phyloP scores from a whole-genome alignment of 129 eudicot species.

The Smallanthus sonchifolius region DNA sequence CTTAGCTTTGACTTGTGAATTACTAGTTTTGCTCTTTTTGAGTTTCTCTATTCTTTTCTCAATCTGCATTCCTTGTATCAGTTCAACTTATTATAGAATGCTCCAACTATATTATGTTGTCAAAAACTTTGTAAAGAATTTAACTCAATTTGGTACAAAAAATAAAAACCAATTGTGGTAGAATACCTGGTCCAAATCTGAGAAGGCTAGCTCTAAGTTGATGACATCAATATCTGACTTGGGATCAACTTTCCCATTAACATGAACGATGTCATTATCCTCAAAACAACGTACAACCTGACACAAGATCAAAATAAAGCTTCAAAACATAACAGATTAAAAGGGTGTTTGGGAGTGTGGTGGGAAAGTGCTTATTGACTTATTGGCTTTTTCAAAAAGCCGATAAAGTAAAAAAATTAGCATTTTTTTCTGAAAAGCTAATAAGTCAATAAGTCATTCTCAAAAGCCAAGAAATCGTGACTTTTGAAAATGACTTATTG shows the following conservation, averaged over 20 bases:
- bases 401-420: no score
- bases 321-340: neutral
- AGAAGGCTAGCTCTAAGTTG: slow-evolving; percentile 83
- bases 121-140: neutral
- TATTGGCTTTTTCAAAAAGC: no score
- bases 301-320: slow-evolving; percentile 8
- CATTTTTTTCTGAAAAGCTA: no score
- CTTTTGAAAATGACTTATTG: no score
- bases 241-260: slow-evolving; percentile 90
- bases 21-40: slow-evolving; percentile 73
- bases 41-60: slow-evolving; percentile 94
- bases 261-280: slow-evolving; percentile 96
- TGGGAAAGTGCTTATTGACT: no score
- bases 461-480: no score
- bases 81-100: slow-evolving; percentile 24
- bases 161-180: neutral
- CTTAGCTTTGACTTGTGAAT: slow-evolving; percentile 78
- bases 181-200: slow-evolving; percentile 94
- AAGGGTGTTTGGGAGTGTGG: no score
- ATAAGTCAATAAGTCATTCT: no score
- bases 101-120: neutral
- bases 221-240: slow-evolving; percentile 91
- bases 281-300: slow-evolving; percentile 99
- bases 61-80: slow-evolving; percentile 75
- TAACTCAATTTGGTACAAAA: neutral